Base-by-base conservation (phyloP, 805 yeast genomes). In the Zygotorulaspora danielsina region DNA sequence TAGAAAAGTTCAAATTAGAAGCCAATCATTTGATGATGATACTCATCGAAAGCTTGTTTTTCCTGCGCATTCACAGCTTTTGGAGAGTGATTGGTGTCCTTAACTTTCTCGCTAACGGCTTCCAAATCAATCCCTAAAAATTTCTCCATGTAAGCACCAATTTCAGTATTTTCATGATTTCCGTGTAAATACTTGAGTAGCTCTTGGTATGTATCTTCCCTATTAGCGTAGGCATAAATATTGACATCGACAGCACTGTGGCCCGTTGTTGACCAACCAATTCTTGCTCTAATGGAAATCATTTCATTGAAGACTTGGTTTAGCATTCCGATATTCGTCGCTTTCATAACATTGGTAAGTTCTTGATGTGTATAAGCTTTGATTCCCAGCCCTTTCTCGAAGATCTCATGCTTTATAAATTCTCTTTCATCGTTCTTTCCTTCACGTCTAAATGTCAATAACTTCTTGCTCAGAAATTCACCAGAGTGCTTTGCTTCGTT, bases 261-360 rank as follows among this genome's bases (percentile, higher is more conserved):
- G 20, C 97, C 97, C 55, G 87, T 95, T 0, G 97, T 89, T 7
- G 95, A 73, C 96, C 96, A 89, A n/a, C 96, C 97, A 12, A 87
- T 77, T 61, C 84, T 84, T 0, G 97, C 87, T 48, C 95, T 76
- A n/a, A 65, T 54, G 1, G 95, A 83, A 8, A 87, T 74, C 74
- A 89, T 74, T 39, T 79, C 71, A 54, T 84, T 82, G 41, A 87
- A 61, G 27, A 70, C 64, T 44, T 78, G 78, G 44, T 60, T 65
- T 12, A 61, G 38, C 8, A 43, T 47, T 35, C 48, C 50, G 2
- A 70, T 55, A 28, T 55, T 50, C 1, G 50, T 47, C 28, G 57
- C 55, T 34, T 67, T 53, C 2, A 57, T 43, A 17, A 76, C 45
- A 8, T 83, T 57, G 2, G 44, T 52, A 18, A 81, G 63, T 48